Conservation (phyloP, 805 yeast species). For the Candida hungchunana region DNA sequence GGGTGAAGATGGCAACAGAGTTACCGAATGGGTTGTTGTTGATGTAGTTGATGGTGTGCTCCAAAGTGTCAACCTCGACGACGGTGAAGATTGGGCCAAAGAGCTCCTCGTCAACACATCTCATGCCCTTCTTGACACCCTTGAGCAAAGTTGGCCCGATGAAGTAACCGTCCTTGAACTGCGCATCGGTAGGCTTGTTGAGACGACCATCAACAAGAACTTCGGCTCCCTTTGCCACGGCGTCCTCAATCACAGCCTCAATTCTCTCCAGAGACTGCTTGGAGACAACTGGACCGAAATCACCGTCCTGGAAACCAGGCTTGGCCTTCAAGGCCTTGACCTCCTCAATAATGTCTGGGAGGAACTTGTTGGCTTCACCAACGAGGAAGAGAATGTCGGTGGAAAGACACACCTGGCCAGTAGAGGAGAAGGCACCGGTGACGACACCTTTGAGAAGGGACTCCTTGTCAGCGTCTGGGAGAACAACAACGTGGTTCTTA, state of each 20-base stretch:
- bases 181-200: conserved; percentile 24
- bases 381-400: conserved; percentile 70
- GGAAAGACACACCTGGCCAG: conserved; percentile 83
- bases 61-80: conserved; percentile 57
- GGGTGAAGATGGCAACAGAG: conserved; percentile 68
- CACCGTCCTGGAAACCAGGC: conserved; percentile 63
- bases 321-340: conserved; percentile 56
- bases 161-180: conserved; percentile 61
- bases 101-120: conserved; percentile 69
- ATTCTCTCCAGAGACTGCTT: conserved; percentile 53
- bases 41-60: conserved; percentile 62
- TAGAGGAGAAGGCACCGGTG: conserved; percentile 81
- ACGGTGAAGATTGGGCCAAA: conserved; percentile 73
- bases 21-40: conserved; percentile 62
- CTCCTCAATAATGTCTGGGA: conserved; percentile 51
- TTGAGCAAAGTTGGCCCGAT: conserved; percentile 67
- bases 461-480: conserved; percentile 67
- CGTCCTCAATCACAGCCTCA: conserved; percentile 51
- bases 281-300: conserved; percentile 71
- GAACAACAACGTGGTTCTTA: conserved; percentile 68
- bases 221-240: conserved; percentile 58
- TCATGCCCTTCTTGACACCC: conserved; percentile 61
- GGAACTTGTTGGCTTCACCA: conserved; percentile 59
- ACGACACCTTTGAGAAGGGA: conserved; percentile 61
- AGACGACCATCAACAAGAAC: conserved; percentile 61